phyloP scores from a whole-genome alignment of 1,284 basidiomycete species.

The Marasmius sp. region DNA sequence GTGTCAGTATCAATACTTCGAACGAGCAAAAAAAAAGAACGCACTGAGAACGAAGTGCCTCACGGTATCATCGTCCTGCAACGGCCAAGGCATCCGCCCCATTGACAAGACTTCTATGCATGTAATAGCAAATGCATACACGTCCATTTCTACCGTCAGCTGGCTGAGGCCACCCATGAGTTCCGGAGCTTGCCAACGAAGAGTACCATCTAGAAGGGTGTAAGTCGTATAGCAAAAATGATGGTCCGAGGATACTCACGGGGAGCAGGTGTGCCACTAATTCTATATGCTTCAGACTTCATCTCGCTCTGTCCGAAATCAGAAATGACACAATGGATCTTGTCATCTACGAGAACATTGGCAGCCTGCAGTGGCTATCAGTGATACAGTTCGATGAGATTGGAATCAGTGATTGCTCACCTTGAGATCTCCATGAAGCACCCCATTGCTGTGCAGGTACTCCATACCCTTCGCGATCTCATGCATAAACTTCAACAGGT shows the following conservation, averaged over 20 bases:
- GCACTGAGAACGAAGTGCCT: conserved; percentile 55
- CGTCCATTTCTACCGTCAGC: conserved; percentile 61
- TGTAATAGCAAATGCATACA: conserved; percentile 73
- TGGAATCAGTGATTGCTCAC: conserved; percentile 27
- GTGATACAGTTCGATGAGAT: not conserved
- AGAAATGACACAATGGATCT: conserved; percentile 64
- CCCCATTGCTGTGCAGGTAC: conserved; percentile 63
- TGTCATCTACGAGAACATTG: conserved; percentile 73
- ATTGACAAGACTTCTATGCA: conserved; percentile 69
- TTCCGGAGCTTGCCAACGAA: conserved; percentile 77
- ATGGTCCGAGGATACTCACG: conserved; percentile 42
- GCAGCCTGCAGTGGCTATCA: conserved; percentile 44
- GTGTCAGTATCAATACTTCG: not conserved
- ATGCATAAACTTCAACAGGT: conserved; percentile 59
- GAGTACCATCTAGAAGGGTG: conserved; percentile 46
- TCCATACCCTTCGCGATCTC: conserved; percentile 78
- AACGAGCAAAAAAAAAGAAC: conserved; percentile 1
- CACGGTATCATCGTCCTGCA: conserved; percentile 58
- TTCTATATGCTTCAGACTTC: conserved; percentile 64
- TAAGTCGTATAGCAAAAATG: conserved; percentile 7
- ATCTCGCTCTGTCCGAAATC: conserved; percentile 82
- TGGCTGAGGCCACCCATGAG: conserved; percentile 51
- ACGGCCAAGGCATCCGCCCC: conserved; percentile 62
- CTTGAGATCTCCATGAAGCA: conserved; percentile 77
- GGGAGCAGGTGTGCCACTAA: conserved; percentile 51